A percentile compares a stretch with the other conserved stretches of the same genome.
Conservation (phyloP, 2,329 filamentous ascomycete genomes). For the Podosphaera aphanis region DNA sequence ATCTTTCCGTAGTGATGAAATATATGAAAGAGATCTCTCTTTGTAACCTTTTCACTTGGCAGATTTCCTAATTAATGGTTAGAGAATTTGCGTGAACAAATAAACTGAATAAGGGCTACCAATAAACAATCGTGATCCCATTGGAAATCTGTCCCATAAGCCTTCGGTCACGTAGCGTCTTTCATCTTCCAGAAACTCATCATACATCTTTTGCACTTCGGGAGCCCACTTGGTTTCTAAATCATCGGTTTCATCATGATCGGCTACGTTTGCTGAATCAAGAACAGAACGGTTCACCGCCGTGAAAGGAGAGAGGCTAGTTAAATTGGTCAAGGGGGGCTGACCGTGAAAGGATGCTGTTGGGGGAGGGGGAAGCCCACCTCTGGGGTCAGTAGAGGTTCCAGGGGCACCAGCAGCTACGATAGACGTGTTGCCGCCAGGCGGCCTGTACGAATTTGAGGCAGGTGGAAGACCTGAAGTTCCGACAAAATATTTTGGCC, state of each 20-base stretch:
- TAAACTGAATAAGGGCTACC: slow-evolving; percentile 26
- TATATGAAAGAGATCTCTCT: slow-evolving; percentile 76
- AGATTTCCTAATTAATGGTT: slow-evolving; percentile 45
- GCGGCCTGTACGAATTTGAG: slow-evolving; percentile 13
- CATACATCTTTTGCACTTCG: slow-evolving; percentile 43
- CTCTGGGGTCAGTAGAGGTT: slow-evolving; percentile 15
- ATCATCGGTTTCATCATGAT: slow-evolving; percentile 13
- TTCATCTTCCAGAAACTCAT: slow-evolving; percentile 50
- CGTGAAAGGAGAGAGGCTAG: slow-evolving; percentile 8
- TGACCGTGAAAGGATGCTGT: slow-evolving; percentile 12
- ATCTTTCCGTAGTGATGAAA: slow-evolving; percentile 70
- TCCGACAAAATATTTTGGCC: slow-evolving; percentile 14
- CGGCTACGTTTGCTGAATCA: slow-evolving; percentile 6
- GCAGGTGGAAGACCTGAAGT: slow-evolving; percentile 10
- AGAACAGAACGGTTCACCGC: slow-evolving; percentile 8
- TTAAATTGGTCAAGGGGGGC: slow-evolving; percentile 8
- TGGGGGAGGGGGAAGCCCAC: slow-evolving; percentile 16
- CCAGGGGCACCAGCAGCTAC: slow-evolving; percentile 16
- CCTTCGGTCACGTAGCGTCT: slow-evolving; percentile 53
- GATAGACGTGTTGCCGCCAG: slow-evolving; percentile 12
- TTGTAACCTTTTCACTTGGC: slow-evolving; percentile 77
- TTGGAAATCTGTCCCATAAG: slow-evolving; percentile 60
- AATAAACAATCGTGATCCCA: slow-evolving; percentile 58
- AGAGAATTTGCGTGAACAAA: slow-evolving; percentile 7
- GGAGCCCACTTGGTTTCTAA: slow-evolving; percentile 17